These are phyloP conservation scores for Diaporthe sp. DNA, from an alignment of 2,329 filamentous ascomycete genomes.

Conservation along the genomic window DNA sequence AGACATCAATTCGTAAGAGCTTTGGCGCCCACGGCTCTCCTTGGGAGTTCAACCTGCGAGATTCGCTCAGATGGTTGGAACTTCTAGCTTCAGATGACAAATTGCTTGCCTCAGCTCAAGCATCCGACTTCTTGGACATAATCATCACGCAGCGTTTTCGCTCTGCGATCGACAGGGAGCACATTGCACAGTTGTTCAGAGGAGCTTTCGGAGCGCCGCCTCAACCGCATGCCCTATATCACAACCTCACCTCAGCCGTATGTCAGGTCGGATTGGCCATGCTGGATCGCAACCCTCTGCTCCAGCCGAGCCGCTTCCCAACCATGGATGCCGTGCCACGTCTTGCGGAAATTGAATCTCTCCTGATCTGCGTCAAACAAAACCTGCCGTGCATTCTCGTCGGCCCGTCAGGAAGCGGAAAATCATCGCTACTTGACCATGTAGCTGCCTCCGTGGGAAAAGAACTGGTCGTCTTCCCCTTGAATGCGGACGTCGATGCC, in stretches of 20 bases:
- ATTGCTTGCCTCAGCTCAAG: slow-evolving; percentile 71
- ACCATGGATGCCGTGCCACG: slow-evolving; percentile 66
- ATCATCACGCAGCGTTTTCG: slow-evolving; percentile 93
- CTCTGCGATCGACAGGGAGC: slow-evolving; percentile 74
- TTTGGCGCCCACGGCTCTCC: slow-evolving; percentile 79
- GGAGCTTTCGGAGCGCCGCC: slow-evolving; percentile 70
- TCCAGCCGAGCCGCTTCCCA: slow-evolving; percentile 67
- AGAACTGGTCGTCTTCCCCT: slow-evolving; percentile 83
- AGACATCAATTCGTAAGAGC: slow-evolving; percentile 71
- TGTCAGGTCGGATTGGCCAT: slow-evolving; percentile 86
- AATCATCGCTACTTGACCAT: slow-evolving; percentile 84
- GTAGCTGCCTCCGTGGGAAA: slow-evolving; percentile 85
- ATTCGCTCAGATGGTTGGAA: slow-evolving; percentile 89
- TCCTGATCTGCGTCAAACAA: slow-evolving; percentile 89
- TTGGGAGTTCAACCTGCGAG: slow-evolving; percentile 96
- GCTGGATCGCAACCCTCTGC: slow-evolving; percentile 70
- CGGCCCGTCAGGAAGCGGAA: slow-evolving; percentile 87
- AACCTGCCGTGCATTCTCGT: slow-evolving; percentile 92
- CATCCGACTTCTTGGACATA: slow-evolving; percentile 83
- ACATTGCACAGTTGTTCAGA: slow-evolving; percentile 76
- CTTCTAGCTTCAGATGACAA: slow-evolving; percentile 74
- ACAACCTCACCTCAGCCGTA: slow-evolving; percentile 75
- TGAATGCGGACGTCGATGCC: slow-evolving; percentile 96
- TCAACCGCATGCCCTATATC: slow-evolving; percentile 75
- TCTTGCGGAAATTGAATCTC: slow-evolving; percentile 83